These are phyloP conservation scores for Pythium chondricola DNA, from an alignment of 352 stramenopile species.

Conservation along the genomic window DNA sequence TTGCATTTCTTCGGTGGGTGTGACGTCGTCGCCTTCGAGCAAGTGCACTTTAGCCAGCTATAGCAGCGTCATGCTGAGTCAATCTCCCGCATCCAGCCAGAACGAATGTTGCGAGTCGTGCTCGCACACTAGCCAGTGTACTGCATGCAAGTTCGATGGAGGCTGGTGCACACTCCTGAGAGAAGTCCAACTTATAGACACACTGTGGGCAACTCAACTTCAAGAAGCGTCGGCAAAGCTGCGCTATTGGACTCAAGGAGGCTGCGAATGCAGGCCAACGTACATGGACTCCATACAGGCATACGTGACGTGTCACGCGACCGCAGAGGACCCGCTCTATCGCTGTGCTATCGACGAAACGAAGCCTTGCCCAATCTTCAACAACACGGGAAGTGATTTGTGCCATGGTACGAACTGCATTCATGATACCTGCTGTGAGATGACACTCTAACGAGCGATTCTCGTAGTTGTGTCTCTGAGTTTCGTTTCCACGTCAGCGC, in stretches of 20 bases:
- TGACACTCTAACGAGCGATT: too few species aligned
- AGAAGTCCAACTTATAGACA: slow-evolving; percentile 2
- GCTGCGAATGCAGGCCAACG: slow-evolving; percentile 11
- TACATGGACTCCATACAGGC: neutral
- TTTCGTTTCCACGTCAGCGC: neutral
- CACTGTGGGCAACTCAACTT: neutral
- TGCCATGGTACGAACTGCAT: slow-evolving; percentile 11
- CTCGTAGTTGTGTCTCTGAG: slow-evolving; percentile 11
- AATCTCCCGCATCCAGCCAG: neutral
- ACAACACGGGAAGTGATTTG: neutral
- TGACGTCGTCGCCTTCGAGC: too few species aligned
- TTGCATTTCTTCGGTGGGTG: too few species aligned
- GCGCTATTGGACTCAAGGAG: slow-evolving; percentile 7
- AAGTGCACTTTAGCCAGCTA: neutral
- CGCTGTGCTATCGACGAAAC: slow-evolving; percentile 7
- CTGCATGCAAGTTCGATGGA: slow-evolving; percentile 8
- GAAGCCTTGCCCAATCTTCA: neutral
- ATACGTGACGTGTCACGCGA: slow-evolving; percentile 7
- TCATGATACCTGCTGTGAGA: too few species aligned
- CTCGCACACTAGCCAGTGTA: slow-evolving; percentile 4
- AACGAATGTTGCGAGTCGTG: slow-evolving; percentile 12
- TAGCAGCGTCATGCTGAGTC: slow-evolving; percentile 3
- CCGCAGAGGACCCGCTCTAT: slow-evolving; percentile 1
- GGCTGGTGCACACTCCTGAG: slow-evolving; percentile 9
- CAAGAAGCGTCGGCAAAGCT: neutral